Percentiles rank a stretch among this genome's conserved stretches.
Conservation (phyloP, 495 filamentous ascomycete species). For the Penicillium odoratum region DNA sequence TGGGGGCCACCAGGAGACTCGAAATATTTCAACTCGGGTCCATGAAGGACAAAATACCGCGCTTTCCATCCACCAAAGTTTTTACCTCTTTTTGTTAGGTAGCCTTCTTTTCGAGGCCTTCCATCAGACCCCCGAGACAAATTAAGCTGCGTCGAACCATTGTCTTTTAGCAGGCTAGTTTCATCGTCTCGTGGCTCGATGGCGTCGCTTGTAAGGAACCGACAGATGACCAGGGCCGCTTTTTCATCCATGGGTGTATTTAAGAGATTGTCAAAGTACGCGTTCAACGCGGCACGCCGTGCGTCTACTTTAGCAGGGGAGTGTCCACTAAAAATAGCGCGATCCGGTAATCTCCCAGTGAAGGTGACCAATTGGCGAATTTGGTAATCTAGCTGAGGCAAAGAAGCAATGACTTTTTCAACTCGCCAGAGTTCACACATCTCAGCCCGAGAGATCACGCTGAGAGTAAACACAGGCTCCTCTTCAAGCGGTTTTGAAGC, state of each 20-base stretch:
- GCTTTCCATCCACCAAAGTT: conserved; percentile 99
- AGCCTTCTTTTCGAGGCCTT: conserved; percentile 78
- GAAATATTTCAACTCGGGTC: conserved; percentile 86
- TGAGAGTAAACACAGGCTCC: conserved; percentile 91
- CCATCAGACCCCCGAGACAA: conserved; percentile 57
- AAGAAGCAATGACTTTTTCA: conserved; percentile 82
- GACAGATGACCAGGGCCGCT: conserved; percentile 80
- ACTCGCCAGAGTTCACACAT: conserved; percentile 87
- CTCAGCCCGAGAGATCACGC: conserved; percentile 75
- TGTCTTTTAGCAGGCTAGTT: conserved; percentile 46
- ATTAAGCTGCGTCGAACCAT: conserved; percentile 38
- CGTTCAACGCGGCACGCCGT: conserved; percentile 74
- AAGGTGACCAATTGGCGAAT: conserved; percentile 70
- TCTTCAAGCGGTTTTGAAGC: conserved; percentile 67
- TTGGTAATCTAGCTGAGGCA: conserved; percentile 78
- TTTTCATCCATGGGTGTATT: conserved; percentile 77
- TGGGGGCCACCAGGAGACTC: conserved; percentile 85
- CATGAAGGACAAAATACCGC: conserved; percentile 88
- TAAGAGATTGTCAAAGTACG: conserved; percentile 80
- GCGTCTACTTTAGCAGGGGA: conserved; percentile 93
- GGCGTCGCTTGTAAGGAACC: conserved; percentile 83
- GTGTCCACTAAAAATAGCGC: conserved; percentile 84
- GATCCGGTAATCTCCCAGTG: conserved; percentile 73
- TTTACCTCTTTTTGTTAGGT: conserved; percentile 94
- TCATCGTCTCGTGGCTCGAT: conserved; percentile 75